Conservation (phyloP, 2,329 filamentous ascomycete genomes). For the Colletotrichum gloeosporioides region DNA sequence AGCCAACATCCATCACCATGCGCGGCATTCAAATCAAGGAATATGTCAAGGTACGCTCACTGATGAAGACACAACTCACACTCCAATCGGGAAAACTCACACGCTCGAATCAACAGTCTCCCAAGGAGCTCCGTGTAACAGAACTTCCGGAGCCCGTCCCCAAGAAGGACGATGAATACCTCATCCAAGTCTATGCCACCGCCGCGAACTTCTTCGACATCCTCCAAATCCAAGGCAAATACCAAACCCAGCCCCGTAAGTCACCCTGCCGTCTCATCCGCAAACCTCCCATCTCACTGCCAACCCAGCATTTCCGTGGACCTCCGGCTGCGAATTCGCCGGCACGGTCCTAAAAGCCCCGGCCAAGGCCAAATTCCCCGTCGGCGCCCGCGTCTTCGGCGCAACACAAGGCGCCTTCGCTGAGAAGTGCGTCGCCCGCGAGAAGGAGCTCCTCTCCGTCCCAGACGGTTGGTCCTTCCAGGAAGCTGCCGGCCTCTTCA, state of each 20-base stretch:
- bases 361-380: conserved; percentile 66
- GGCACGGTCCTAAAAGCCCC: conserved; percentile 72
- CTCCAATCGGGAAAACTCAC: not conserved
- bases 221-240: conserved; percentile 93
- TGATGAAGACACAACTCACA: not conserved
- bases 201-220: conserved; percentile 98
- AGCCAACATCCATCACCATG: conserved; percentile 58
- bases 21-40: conserved; percentile 75
- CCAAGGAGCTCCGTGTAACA: conserved; percentile 78
- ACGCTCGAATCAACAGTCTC: conserved; percentile 52
- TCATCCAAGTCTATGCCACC: conserved; percentile 84
- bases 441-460: conserved; percentile 73
- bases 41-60: conserved; percentile 72
- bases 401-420: conserved; percentile 87
- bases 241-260: conserved; percentile 83
- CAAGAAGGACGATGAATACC: conserved; percentile 74
- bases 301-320: conserved; percentile 75
- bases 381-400: conserved; percentile 86
- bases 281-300: not conserved
- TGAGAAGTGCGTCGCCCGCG: conserved; percentile 71
- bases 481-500: conserved; percentile 87
- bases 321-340: conserved; percentile 86
- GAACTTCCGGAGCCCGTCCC: conserved; percentile 78
- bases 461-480: conserved; percentile 83
- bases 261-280: not conserved